Percentiles rank a stretch among this genome's conserved stretches.
These are phyloP conservation scores for Claviceps maximensis DNA, from an alignment of 2,329 filamentous ascomycete genomes.

Conservation along the genomic window DNA sequence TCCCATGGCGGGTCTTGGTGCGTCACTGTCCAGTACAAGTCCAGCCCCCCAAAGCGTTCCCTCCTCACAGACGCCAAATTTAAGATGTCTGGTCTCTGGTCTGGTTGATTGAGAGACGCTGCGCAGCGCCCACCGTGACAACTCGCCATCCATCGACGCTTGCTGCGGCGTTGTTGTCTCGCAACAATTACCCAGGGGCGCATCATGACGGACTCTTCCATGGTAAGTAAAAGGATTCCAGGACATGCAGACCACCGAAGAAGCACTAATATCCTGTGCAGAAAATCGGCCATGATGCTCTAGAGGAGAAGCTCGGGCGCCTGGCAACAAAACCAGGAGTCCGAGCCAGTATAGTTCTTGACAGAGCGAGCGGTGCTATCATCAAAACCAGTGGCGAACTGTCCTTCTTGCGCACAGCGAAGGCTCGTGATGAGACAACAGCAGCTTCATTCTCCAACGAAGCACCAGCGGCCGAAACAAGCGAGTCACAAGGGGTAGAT, in stretches of 20 bases:
- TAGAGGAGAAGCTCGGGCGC: conserved; percentile 52
- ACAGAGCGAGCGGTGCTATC: conserved; percentile 58
- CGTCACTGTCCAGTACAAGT: background rate
- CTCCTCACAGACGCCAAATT: background rate
- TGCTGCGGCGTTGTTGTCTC: background rate
- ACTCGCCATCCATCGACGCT: background rate
- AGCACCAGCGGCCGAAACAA: conserved; percentile 26
- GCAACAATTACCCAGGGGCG: background rate
- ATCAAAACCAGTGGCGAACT: conserved; percentile 62
- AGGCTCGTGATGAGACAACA: conserved; percentile 22
- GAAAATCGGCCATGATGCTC: conserved; percentile 41
- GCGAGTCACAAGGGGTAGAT: conserved; percentile 47
- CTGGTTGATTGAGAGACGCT: background rate
- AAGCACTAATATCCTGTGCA: conserved; percentile 11
- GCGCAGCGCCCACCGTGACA: background rate
- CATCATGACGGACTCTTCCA: conserved; percentile 7
- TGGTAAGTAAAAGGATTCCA: background rate
- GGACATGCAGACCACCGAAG: background rate
- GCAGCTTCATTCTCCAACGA: conserved; percentile 34
- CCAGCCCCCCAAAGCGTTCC: background rate
- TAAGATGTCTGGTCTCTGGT: too few species aligned
- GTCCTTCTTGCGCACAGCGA: conserved; percentile 35
- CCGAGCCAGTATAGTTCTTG: conserved; percentile 63
- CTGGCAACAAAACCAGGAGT: conserved; percentile 68
- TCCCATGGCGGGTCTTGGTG: background rate